Percentiles rank a stretch among this genome's conserved stretches.
Evolutionary conservation across 352 stramenopile species (phyloP).

Genomic region (Bremia lactucae): DNA sequence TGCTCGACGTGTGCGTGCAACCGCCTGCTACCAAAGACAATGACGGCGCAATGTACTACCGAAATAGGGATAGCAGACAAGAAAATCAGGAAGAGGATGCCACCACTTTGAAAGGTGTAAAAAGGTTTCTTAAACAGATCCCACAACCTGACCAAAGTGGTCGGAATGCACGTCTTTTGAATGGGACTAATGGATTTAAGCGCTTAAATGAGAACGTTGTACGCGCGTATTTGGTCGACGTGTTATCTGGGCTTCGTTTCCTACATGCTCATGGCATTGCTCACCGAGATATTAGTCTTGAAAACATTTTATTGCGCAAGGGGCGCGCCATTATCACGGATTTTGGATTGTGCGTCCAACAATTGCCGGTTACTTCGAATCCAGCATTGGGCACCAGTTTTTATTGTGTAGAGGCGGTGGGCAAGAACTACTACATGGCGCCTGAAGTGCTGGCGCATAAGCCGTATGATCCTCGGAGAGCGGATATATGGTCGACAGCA

Average conservation of each 20-base stretch:
- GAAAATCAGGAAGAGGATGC: slow-evolving; percentile 8
- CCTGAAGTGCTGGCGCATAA: slow-evolving; percentile 83
- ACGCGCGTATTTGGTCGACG: slow-evolving; percentile 52
- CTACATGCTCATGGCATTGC: slow-evolving; percentile 62
- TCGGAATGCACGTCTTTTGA: slow-evolving; percentile 6
- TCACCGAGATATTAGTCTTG: slow-evolving; percentile 93
- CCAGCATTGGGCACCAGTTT: slow-evolving; percentile 11
- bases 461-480: slow-evolving; percentile 86
- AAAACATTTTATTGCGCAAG: slow-evolving; percentile 90
- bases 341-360: slow-evolving; percentile 61
- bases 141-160: slow-evolving; percentile 3
- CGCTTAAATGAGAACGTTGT: slow-evolving; percentile 35
- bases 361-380: slow-evolving; percentile 5
- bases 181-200: slow-evolving; percentile 17
- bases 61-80: neutral
- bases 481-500: slow-evolving; percentile 89
- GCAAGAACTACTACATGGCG: slow-evolving; percentile 96
- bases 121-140: neutral
- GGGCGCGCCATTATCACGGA: slow-evolving; percentile 52
- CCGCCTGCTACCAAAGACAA: neutral
- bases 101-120: neutral
- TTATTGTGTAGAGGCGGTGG: slow-evolving; percentile 53
- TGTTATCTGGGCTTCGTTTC: slow-evolving; percentile 53
- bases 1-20: slow-evolving; percentile 49
- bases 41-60: slow-evolving; percentile 2